A percentile compares a stretch with the other conserved stretches of the same genome.
Conservation (phyloP, 352 stramenopile genomes). For the Pythium rishiriense region DNA sequence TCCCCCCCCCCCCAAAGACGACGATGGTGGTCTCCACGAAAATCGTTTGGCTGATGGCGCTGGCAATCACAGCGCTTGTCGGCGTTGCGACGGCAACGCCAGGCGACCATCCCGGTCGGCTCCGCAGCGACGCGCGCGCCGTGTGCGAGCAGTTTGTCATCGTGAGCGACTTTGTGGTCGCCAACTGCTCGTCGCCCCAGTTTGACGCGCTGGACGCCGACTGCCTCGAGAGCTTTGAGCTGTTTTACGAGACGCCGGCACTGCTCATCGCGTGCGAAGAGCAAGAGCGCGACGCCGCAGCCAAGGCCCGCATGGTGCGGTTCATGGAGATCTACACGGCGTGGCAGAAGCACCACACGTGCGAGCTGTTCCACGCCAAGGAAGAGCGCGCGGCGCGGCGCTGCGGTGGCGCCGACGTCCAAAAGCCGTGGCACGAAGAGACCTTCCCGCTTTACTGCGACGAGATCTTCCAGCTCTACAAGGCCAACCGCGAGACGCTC, state of each 20-base stretch:
- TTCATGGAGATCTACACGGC: slow-evolving; percentile 46
- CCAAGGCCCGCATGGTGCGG: slow-evolving; percentile 14
- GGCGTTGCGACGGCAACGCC: too few species aligned
- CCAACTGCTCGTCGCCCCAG: slow-evolving; percentile 31
- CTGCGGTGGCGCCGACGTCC: slow-evolving; percentile 41
- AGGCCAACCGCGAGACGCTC: slow-evolving; percentile 39
- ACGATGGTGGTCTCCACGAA: too few species aligned
- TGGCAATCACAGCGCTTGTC: too few species aligned
- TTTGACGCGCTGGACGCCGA: slow-evolving; percentile 18
- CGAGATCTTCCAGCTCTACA: slow-evolving; percentile 58
- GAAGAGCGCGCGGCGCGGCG: slow-evolving; percentile 47
- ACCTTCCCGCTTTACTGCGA: slow-evolving; percentile 59
- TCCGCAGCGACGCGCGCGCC: slow-evolving; percentile 8
- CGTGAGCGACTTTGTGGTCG: slow-evolving; percentile 45
- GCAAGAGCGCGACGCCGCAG: slow-evolving; percentile 9
- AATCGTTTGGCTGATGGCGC: too few species aligned
- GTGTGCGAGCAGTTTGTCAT: slow-evolving; percentile 42
- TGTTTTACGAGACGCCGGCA: slow-evolving; percentile 43
- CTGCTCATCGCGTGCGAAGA: slow-evolving; percentile 44
- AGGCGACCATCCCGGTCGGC: too few species aligned
- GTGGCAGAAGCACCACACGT: slow-evolving; percentile 53
- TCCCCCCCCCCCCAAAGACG: too few species aligned
- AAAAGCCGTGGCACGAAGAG: slow-evolving; percentile 47
- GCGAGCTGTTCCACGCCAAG: slow-evolving; percentile 48
- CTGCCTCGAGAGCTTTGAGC: slow-evolving; percentile 53